These are phyloP conservation scores for Mycena albidolilacea DNA, from an alignment of 768 basidiomycete genomes.

Conservation along the genomic window DNA sequence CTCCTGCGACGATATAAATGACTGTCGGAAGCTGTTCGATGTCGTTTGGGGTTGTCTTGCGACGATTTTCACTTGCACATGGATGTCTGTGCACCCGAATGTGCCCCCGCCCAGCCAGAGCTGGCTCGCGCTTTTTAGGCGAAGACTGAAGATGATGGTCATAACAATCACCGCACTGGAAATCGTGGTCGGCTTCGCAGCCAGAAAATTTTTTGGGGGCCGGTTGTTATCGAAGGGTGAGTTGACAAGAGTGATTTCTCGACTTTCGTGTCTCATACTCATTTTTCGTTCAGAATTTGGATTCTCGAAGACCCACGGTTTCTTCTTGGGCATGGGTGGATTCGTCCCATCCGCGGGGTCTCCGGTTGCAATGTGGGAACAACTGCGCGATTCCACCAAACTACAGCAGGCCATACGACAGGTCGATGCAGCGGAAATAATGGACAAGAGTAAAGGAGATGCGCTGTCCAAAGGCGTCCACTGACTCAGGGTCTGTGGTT, in stretches of 20 bases:
- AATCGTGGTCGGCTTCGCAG: not conserved
- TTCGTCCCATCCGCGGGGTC: not conserved
- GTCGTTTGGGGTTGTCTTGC: not conserved
- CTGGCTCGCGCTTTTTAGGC: too few relatives aligned
- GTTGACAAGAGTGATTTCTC: not conserved
- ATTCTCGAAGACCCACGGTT: not conserved
- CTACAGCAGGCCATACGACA: not conserved
- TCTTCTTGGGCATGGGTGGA: not conserved
- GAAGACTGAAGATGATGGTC: too few relatives aligned
- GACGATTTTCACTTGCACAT: not conserved
- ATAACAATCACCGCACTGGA: not conserved
- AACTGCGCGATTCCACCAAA: not conserved
- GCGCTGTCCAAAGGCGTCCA: not conserved
- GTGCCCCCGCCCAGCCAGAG: not conserved
- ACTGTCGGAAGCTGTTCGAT: not conserved
- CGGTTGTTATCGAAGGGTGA: not conserved
- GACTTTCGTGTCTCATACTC: not conserved
- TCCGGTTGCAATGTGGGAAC: not conserved
- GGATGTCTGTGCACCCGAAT: not conserved
- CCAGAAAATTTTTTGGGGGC: not conserved
- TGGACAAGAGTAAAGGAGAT: not conserved
- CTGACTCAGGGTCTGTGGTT: not conserved
- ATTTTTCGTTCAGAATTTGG: not conserved
- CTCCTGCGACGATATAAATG: not conserved
- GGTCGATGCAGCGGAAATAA: not conserved